These are phyloP conservation scores for Rhodotorula sp. DNA, from an alignment of 1,284 basidiomycete species.

Conservation along the genomic window DNA sequence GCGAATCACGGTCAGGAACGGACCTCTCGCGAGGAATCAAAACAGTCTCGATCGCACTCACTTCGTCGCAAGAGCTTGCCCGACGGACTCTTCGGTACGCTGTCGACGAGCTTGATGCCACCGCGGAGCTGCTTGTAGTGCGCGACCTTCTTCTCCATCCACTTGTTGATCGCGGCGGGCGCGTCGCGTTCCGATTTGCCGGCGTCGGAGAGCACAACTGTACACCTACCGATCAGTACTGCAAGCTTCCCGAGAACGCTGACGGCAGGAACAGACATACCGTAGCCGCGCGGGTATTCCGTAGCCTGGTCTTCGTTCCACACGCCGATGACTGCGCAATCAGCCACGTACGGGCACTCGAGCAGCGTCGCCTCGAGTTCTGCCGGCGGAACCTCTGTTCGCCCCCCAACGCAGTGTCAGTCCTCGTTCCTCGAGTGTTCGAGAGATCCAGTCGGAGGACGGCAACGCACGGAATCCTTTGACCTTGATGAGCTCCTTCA, in stretches of 20 bases:
- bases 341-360: conserved; percentile 36
- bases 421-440: no score
- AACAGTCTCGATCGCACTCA: conserved; percentile 2
- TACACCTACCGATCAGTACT: neutral
- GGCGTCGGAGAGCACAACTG: conserved; percentile 38
- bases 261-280: neutral
- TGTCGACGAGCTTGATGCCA: conserved; percentile 37
- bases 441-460: neutral
- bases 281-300: conserved; percentile 41
- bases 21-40: neutral
- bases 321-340: conserved; percentile 43
- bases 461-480: conserved; percentile 31
- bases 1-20: neutral
- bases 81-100: conserved; percentile 37
- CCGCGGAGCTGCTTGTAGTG: conserved; percentile 50
- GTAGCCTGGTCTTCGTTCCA: conserved; percentile 34
- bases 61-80: conserved; percentile 32
- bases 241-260: neutral
- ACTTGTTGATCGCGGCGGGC: conserved; percentile 43
- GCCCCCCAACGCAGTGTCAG: no score
- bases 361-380: conserved; percentile 32
- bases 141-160: conserved; percentile 47
- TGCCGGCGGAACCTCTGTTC: conserved; percentile 16
- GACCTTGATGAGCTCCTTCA: conserved; percentile 33
- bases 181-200: conserved; percentile 41